Evolutionary conservation across 495 filamentous ascomycete species (phyloP).

Genomic region (Neurospora sp.): DNA sequence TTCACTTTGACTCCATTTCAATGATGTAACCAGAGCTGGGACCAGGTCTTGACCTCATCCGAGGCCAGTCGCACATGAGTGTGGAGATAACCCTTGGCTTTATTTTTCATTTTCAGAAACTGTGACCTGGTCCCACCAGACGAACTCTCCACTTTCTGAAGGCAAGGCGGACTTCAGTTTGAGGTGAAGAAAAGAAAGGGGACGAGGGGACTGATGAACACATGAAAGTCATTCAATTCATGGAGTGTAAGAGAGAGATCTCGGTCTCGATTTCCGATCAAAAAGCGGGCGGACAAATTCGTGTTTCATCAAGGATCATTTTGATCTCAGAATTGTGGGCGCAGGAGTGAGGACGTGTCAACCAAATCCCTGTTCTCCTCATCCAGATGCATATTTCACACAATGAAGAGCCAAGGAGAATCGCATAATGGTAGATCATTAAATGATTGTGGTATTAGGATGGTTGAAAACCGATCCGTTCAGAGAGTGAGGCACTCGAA

Average conservation of each 20-base stretch:
- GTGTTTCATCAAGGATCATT: background rate
- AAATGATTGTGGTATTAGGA: background rate
- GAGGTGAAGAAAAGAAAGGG: background rate
- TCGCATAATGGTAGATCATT: background rate
- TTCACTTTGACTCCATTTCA: background rate
- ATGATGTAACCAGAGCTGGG: background rate
- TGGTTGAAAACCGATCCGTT: background rate
- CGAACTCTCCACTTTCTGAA: background rate
- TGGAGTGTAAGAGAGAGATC: background rate
- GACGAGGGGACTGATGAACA: background rate
- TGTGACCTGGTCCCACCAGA: background rate
- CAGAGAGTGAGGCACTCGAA: background rate
- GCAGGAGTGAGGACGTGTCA: background rate
- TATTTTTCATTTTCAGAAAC: background rate
- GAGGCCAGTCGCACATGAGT: background rate
- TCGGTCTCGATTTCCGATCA: background rate
- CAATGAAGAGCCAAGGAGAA: background rate
- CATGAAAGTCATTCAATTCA: background rate
- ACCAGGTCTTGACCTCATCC: background rate
- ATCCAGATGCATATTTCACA: background rate
- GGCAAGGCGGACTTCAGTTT: background rate
- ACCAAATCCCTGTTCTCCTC: background rate
- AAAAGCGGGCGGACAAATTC: background rate
- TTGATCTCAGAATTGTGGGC: background rate
- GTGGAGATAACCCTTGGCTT: background rate